Evolutionary conservation across 2,329 filamentous ascomycete genomes (phyloP).

Genomic region (Botrytis elliptica): DNA sequence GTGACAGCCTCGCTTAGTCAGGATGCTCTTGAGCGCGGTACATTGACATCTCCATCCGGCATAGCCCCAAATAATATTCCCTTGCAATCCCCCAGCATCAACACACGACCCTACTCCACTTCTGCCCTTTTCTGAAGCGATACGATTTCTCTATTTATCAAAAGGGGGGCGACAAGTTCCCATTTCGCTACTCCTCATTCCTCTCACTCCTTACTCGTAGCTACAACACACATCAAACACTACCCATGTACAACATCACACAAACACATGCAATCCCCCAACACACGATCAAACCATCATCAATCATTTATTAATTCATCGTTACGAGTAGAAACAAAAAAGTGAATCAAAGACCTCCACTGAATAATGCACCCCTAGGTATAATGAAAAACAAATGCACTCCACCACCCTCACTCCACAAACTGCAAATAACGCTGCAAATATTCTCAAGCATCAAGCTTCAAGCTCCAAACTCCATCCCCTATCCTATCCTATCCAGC

Average conservation of each 20-base stretch:
- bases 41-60: no score
- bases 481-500: background rate
- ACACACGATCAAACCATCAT: background rate
- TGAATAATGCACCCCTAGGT: background rate
- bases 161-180: background rate
- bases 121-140: background rate
- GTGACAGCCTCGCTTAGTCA: slow-evolving; percentile 18
- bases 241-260: background rate
- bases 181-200: background rate
- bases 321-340: background rate
- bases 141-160: background rate
- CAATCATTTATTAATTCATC: background rate
- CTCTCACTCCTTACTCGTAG: background rate
- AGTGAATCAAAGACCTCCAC: background rate
- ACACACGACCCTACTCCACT: no score
- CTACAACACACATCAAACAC: background rate
- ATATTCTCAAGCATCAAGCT: background rate
- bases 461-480: background rate
- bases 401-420: background rate
- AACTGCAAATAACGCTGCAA: background rate
- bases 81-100: no score
- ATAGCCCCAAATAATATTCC: no score
- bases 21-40: background rate
- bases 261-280: background rate
- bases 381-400: slow-evolving; percentile 2